Evolutionary conservation across 2,329 filamentous ascomycete genomes (phyloP), one percentile per base, ranked within the genome.

Genomic region (Sclerotinia trifoliorum): DNA sequence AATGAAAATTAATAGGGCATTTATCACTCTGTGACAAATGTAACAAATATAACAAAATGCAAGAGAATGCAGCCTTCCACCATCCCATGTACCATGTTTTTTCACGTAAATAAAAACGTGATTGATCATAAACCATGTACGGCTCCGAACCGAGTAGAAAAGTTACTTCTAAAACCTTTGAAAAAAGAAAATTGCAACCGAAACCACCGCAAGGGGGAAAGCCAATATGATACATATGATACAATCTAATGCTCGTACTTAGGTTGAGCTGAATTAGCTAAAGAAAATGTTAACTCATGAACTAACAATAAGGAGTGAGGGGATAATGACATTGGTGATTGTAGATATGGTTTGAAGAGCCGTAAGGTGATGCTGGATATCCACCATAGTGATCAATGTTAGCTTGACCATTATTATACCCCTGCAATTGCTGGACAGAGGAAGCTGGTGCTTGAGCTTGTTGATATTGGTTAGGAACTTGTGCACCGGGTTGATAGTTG

Each of bases 401-500:
- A 44, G 72, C 46, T 70, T 72, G 71, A 6, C 13, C 46, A 51
- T 80, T 81, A 66, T 79, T 79, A 74, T 89, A 89, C 67, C 89
- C 86, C 13, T 84, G 79, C 5, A 88, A 79, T 74, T 85, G 84
- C 72, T 84, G 83, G 29, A 87, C 84, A 32, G 81, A 81, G 11
- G 60, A 62, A 2, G 80, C 81, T 1, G 86, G 83, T 21, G 88
- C 86, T n/a, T 58, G 56, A 7, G 54, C 19, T 48, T 61, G 65
- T 46, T 67, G 68, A 44, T 68, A 69, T 42, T 69, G 67, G n/a
- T 52, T 57, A 26, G 83, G 81, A 29, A 84, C 81, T 73, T 85
- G 83, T 66, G 81, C 80, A 60, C 84, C 82, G 42, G 86, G 82
- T 75, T 90, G 86, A 75, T 93, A 94, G 17, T 88, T 89, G 75